Evolutionary conservation across 805 yeast species (phyloP), one percentile per base, ranked within the genome.

Genomic region (Candida ovalis): DNA sequence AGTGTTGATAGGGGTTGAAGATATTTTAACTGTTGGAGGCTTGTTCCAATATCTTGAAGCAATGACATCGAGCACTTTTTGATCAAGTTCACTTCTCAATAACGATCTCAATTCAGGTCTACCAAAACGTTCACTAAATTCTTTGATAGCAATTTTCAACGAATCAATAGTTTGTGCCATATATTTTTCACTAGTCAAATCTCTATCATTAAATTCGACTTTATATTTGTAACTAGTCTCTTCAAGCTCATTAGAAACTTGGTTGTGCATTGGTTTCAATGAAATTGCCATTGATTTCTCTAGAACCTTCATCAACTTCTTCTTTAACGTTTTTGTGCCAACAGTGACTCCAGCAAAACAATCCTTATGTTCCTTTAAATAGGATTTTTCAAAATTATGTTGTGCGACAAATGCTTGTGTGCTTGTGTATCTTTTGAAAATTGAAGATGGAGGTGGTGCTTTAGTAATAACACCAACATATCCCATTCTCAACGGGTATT

Each of bases 381-480:
- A 94, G 5, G 66, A 63, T 42, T 70, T 67, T 61, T 87, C 95
- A 51, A 81, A 81, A 54, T 76, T 79, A 58, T 83, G 87, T 59
- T 82, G 88, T 1, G 87, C 80, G 33, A 81, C 73, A 50, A 79
- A 81, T 1, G 90, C 80, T 59, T 82, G 84, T 38, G 78, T 75
- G 1, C 86, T 81, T 2, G 79, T 66, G 48, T 71, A 71, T 52
- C 84, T 72, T 48, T 78, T 65, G 66, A 83, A 83, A 13, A 86
- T 60, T 0, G 78, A 68, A 13, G 64, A 60, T 18, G 59, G 44
- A 9, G 57, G 47, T 61, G 70, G 96, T 0, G 87, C 77, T 55
- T 81, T 86, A 1, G 97, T 88, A 18, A 95, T 85, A n/a, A 95
- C 98, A 48, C 99, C 99, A 19, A 94, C 98, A 63, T 94, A 94